Base-by-base conservation (phyloP, 139 green algal genomes). In the Chlorella ohadii region DNA sequence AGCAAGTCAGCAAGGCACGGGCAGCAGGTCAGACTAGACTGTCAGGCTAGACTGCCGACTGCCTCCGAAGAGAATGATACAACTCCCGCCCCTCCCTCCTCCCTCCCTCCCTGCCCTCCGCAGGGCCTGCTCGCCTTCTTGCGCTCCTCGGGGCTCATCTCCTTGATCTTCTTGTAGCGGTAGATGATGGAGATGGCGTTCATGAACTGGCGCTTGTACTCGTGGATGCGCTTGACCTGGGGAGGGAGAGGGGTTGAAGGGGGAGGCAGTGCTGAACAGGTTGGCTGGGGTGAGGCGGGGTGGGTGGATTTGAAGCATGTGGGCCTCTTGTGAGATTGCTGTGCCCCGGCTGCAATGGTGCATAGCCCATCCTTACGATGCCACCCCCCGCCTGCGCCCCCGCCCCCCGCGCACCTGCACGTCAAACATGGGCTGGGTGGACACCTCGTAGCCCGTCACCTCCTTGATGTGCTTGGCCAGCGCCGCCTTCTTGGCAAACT, bases 361-460 rank as follows among this genome's bases (percentile, higher is more conserved):
- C n/a, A n/a, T n/a, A n/a, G n/a, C n/a, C n/a, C n/a, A n/a, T n/a
- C n/a, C n/a, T n/a, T n/a, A n/a, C n/a, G n/a, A 13, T 1, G 31
- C 33, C 33, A 4, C 7, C 44, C 25, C 23, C 31, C 22, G 17
- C 70, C 19, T 61, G 70, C 67, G n/a, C 11, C 39, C 1, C 20
- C 1, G 2, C 22, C 1, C 17, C 70, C n/a, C n/a, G 55, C 75
- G 7, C 64, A 97, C 91, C 80, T 99, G 97, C 70, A 99, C 90
- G 92, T 99, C 97, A 79, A 97, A 99, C 92, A 99, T 93, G 36
- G 94, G 86, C 72, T 93, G 68, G 28, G 82, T 84, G 44, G 87
- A 57, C 31, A 99, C 89, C 63, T 93, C 87, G 61, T 96, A 88
- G 82, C 95, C 96, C 73, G 91, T 96, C 28, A 88, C 84, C 65